These are phyloP conservation scores for Aspergillus viridinutans DNA, from an alignment of 2,329 filamentous ascomycete species.

Conservation along the genomic window DNA sequence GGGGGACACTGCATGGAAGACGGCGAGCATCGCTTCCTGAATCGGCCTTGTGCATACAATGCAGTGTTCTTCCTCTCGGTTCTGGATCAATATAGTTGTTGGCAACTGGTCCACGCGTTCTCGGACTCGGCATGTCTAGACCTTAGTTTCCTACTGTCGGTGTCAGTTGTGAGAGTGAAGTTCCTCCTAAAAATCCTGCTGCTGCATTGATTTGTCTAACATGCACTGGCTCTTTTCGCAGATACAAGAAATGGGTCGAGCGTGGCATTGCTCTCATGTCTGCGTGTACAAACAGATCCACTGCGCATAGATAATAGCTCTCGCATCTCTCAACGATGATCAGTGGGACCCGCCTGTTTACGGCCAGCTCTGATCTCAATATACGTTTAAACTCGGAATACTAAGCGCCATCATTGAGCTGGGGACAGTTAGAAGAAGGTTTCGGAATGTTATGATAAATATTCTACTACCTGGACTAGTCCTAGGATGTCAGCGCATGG, in stretches of 20 bases:
- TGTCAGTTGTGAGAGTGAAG: not conserved
- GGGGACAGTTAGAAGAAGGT: not conserved
- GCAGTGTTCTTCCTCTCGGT: not conserved
- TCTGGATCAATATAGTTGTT: not conserved
- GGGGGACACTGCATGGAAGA: not conserved
- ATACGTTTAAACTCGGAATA: conserved; percentile 6
- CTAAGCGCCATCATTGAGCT: conserved; percentile 2
- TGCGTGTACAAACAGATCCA: conserved; percentile 1
- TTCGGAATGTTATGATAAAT: conserved; percentile 5
- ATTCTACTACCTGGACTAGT: conserved; percentile 3
- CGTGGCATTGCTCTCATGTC: conserved; percentile 4
- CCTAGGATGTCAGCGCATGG: conserved; percentile 20
- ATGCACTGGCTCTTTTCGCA: not conserved
- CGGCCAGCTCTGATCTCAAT: conserved; percentile 3
- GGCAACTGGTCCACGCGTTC: not conserved
- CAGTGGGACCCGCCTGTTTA: not conserved
- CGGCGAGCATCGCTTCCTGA: not conserved
- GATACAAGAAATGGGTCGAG: conserved; percentile 2
- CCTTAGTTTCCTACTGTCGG: not conserved
- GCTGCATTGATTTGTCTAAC: not conserved
- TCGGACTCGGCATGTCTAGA: not conserved
- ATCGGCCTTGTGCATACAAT: not conserved
- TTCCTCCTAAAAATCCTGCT: not conserved
- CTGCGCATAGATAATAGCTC: conserved; percentile 1
- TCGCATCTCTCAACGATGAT: conserved; percentile 12